Evolutionary conservation across 176 grass and related monocot species (phyloP), one percentile per base, ranked within the genome.

Genomic region (Secale cereale): DNA sequence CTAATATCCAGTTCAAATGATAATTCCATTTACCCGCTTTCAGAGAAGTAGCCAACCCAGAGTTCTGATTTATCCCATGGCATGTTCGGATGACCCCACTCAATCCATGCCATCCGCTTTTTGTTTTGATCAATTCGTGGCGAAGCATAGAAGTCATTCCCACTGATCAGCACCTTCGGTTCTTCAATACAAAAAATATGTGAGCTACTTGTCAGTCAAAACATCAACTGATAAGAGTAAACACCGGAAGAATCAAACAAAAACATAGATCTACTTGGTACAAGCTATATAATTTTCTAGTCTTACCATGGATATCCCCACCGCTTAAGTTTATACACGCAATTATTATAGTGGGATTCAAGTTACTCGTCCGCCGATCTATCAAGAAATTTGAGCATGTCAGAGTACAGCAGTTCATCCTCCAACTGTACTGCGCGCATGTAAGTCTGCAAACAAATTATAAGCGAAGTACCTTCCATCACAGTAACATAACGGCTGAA

Each of bases 51-150:
- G 48, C 95, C 95, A 88, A 94, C 92, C 95, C 92, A 97, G 70
- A 97, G 90, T 84, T 97, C 90, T 79, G 95, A 88, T 86, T 87
- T 97, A 86, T 97, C 95, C 95, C 95, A 97, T 63, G 86, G 86
- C 95, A 97, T 97, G 85, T 93, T 93, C 67, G 95, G 95, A 81
- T 97, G 91, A 67, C 88, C 83, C 95, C 95, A 97, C 62, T 97
- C 92, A 79, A 97, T 92, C 95, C 95, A 97, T 78, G 90, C 90
- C 76, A 97, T 94, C 39, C 88, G 78, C 43, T 81, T 97, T 41
- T 78, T 83, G 37, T 45, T 91, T 67, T 88, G 91, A 86, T 98
- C 91, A 86, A 98, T 87, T 33, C 95, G 87, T 69, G 95, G 95
- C 88, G 91, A 95, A 36, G 95, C 92, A 90, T 98, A 98, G 87